These are phyloP conservation scores for Crassisporium funariophilum DNA, from an alignment of 768 basidiomycete species.

Conservation along the genomic window DNA sequence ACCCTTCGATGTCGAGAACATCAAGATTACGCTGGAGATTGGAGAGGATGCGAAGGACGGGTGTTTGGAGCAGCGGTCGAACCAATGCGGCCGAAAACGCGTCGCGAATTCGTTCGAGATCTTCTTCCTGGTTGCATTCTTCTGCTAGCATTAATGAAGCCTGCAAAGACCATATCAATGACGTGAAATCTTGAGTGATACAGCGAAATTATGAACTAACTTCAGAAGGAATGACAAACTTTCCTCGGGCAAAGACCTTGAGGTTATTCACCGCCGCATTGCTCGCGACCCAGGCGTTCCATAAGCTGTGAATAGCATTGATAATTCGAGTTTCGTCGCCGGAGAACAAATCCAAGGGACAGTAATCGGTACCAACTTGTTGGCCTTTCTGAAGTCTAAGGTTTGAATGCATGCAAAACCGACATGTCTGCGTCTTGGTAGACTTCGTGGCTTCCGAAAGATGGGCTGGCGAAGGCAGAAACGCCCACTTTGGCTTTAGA, in stretches of 20 bases:
- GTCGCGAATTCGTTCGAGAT: constrained; percentile 40
- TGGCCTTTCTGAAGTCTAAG: constrained; percentile 45
- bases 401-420: constrained; percentile 88
- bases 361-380: constrained; percentile 55
- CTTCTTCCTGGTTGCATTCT: constrained; percentile 12
- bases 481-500: constrained; percentile 94
- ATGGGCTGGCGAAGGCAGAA: constrained; percentile 67
- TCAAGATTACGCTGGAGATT: constrained; percentile 78
- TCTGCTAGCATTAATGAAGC: constrained; percentile 29
- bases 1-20: constrained; percentile 82
- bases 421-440: constrained; percentile 74
- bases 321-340: constrained; percentile 57
- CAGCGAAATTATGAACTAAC: constrained; percentile 34
- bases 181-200: neutral
- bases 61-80: constrained; percentile 48
- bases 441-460: constrained; percentile 58
- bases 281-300: constrained; percentile 70
- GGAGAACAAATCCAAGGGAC: constrained; percentile 92
- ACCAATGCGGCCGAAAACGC: constrained; percentile 53
- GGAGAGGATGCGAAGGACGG: constrained; percentile 55
- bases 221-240: constrained; percentile 55
- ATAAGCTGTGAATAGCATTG: constrained; percentile 70
- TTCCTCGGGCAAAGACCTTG: constrained; percentile 74
- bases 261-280: constrained; percentile 79
- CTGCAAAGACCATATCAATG: constrained; percentile 20